Conservation (phyloP, 78 protist genomes). For the Ministeria vibrans region DNA sequence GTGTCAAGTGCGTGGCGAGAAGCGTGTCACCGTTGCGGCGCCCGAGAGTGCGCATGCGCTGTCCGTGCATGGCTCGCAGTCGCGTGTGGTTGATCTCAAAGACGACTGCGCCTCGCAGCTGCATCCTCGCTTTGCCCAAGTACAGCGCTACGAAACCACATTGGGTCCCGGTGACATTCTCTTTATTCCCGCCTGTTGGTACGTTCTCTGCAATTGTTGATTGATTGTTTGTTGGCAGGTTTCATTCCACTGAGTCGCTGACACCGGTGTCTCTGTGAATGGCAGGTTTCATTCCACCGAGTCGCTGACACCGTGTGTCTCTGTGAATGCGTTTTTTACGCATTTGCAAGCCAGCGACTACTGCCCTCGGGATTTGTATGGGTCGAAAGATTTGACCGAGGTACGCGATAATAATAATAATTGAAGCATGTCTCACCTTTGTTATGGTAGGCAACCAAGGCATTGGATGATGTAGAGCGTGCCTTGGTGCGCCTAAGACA, state of each 20-base stretch:
- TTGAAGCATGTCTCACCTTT: too few species aligned
- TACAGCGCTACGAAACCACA: background rate
- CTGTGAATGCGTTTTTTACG: conserved; percentile 15
- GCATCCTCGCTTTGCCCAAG: background rate
- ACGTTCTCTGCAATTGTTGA: background rate
- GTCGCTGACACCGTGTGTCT: conserved; percentile 8
- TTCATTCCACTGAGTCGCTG: background rate
- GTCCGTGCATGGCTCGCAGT: conserved; percentile 14
- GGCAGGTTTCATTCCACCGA: conserved; percentile 14
- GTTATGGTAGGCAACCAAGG: too few species aligned
- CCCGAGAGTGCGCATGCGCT: background rate
- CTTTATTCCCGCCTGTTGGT: conserved; percentile 24
- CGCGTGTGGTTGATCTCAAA: conserved; percentile 3
- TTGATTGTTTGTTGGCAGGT: background rate
- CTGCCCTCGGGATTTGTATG: too few species aligned
- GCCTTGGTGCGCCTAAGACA: too few species aligned
- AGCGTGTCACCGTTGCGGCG: conserved; percentile 9
- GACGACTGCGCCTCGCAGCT: background rate
- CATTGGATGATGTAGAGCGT: too few species aligned
- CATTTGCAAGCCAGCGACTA: too few species aligned
- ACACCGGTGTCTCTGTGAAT: background rate
- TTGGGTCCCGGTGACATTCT: conserved; percentile 15
- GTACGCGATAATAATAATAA: too few species aligned
- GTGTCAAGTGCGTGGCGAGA: conserved; percentile 2
- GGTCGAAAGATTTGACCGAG: too few species aligned